These are phyloP conservation scores for Monosporascus sp. DNA, from an alignment of 2,329 filamentous ascomycete species.

Conservation along the genomic window DNA sequence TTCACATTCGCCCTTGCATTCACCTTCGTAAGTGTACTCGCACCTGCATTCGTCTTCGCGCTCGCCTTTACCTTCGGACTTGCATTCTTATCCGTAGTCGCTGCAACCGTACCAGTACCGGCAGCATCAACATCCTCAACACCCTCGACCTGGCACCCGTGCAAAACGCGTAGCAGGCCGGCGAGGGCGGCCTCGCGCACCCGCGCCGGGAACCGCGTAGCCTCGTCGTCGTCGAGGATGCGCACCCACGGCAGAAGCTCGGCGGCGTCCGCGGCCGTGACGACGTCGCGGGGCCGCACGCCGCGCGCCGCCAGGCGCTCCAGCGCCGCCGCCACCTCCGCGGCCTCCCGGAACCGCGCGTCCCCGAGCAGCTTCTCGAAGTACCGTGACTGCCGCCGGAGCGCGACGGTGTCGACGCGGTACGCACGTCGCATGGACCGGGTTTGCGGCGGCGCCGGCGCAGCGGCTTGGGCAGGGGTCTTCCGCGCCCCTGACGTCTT, in stretches of 20 bases:
- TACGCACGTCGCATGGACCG: conserved; percentile 44
- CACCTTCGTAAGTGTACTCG: not conserved
- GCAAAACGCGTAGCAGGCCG: conserved; percentile 63
- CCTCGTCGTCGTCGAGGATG: conserved; percentile 65
- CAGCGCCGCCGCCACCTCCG: conserved; percentile 47
- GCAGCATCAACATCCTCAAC: not conserved
- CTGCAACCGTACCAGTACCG: conserved; percentile 3
- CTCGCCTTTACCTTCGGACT: not conserved
- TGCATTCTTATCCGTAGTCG: conserved; percentile 13
- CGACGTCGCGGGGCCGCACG: conserved; percentile 43
- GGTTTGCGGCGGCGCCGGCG: conserved; percentile 24
- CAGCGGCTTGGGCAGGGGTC: conserved; percentile 13
- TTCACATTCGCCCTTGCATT: not conserved
- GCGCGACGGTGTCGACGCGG: conserved; percentile 51
- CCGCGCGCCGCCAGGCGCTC: conserved; percentile 42
- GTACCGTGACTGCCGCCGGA: conserved; percentile 62
- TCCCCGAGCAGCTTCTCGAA: conserved; percentile 64
- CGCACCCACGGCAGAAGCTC: conserved; percentile 55
- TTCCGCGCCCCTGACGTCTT: too few species aligned
- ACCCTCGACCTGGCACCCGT: conserved; percentile 42
- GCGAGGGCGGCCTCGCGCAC: conserved; percentile 55
- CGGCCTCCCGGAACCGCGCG: conserved; percentile 58
- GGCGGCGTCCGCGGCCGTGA: conserved; percentile 18
- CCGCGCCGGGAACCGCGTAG: conserved; percentile 48
- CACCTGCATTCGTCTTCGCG: not conserved